These are phyloP conservation scores for Platismatia glauca DNA, from an alignment of 495 filamentous ascomycete genomes.

Conservation along the genomic window DNA sequence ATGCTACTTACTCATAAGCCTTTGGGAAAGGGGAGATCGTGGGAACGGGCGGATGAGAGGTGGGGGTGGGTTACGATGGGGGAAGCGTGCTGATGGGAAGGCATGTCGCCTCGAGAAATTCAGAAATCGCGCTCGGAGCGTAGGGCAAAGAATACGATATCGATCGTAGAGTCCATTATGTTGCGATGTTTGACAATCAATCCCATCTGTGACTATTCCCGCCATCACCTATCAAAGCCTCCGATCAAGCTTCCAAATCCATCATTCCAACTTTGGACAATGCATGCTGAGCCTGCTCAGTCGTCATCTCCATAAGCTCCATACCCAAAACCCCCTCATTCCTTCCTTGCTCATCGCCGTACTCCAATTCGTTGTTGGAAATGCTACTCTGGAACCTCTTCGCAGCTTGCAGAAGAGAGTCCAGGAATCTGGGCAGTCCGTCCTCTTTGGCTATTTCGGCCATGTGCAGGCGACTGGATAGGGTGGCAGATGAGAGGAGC, in stretches of 20 bases:
- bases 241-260: background rate
- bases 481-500: slow-evolving; percentile 30
- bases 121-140: no score
- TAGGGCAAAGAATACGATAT: no score
- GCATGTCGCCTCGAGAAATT: no score
- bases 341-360: background rate
- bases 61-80: no score
- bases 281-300: background rate
- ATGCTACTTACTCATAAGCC: no score
- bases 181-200: no score
- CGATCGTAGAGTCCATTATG: no score
- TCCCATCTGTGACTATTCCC: background rate
- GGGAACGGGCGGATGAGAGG: no score
- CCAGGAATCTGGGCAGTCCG: background rate
- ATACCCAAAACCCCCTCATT: background rate
- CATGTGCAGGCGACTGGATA: slow-evolving; percentile 20
- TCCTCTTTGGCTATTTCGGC: background rate
- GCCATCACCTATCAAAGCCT: background rate
- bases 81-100: no score
- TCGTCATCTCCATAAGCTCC: background rate
- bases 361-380: background rate
- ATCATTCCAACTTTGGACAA: background rate
- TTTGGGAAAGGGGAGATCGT: no score
- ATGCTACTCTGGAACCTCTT: background rate
- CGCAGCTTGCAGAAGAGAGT: background rate